Conservation (phyloP, 345 rosid species). For the Kandelia obovata region DNA sequence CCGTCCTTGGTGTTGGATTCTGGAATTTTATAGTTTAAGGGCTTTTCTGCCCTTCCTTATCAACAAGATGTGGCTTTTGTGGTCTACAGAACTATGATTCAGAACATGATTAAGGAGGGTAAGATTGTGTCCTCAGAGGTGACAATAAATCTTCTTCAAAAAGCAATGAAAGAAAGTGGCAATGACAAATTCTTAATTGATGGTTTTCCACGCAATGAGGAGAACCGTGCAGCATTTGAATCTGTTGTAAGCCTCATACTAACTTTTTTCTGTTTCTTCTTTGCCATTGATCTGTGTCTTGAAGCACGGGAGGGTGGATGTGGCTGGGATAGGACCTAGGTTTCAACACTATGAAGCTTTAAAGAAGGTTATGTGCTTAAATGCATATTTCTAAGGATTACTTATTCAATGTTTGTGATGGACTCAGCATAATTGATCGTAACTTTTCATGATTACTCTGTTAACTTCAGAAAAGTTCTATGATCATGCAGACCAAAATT, state of each 20-base stretch:
- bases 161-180: constrained; percentile 26
- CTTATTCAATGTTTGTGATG: background rate
- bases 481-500: constrained; percentile 9
- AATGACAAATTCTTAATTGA: constrained; percentile 8
- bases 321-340: background rate
- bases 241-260: constrained; percentile 3
- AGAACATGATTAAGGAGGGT: constrained; percentile 57
- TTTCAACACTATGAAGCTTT: background rate
- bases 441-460: background rate
- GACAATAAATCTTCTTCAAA: constrained; percentile 31
- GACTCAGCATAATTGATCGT: no score
- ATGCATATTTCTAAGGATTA: no score
- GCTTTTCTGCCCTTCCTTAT: background rate
- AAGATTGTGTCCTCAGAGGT: constrained; percentile 49
- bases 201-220: constrained; percentile 15
- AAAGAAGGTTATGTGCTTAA: no score
- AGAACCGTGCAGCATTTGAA: constrained; percentile 19
- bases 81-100: constrained; percentile 48
- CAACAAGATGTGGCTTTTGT: background rate
- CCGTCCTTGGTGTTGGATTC: constrained; percentile 1
- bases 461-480: background rate
- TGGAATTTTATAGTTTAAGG: background rate
- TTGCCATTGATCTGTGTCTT: background rate
- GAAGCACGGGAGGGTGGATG: background rate
- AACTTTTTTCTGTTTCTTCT: background rate